Evolutionary conservation across 495 filamentous ascomycete species (phyloP).

Genomic region (Trichoderma orchidacearum): DNA sequence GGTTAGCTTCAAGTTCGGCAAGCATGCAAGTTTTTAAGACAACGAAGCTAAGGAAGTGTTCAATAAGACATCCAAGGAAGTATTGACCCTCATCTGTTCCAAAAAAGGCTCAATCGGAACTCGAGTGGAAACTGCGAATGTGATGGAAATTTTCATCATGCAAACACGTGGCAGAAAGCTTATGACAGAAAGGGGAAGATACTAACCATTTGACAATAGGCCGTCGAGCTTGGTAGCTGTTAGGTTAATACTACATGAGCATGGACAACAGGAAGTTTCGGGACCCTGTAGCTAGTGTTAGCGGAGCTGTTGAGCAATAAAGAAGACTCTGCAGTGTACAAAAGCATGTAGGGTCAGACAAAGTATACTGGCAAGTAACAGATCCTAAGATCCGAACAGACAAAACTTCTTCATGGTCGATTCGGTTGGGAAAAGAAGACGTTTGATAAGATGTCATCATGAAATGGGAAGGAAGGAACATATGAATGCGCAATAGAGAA

Average conservation of each 20-base stretch:
- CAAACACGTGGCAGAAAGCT: constrained; percentile 9
- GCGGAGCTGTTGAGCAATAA: neutral
- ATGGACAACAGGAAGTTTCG: neutral
- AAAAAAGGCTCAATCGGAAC: constrained; percentile 42
- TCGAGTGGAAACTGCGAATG: constrained; percentile 62
- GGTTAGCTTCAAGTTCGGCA: neutral
- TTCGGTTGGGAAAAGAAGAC: constrained; percentile 90
- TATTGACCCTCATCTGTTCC: constrained; percentile 38
- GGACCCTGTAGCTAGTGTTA: neutral
- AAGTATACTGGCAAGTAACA: constrained; percentile 97
- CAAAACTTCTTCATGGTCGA: constrained; percentile 86
- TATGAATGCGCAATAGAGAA: neutral
- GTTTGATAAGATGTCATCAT: constrained; percentile 73
- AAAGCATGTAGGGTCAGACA: constrained; percentile 56
- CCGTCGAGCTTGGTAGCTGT: neutral
- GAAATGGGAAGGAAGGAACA: constrained; percentile 17
- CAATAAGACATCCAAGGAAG: constrained; percentile 58
- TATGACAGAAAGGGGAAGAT: constrained; percentile 1
- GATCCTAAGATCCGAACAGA: constrained; percentile 56
- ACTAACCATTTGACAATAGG: constrained; percentile 11
- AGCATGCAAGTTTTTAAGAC: too few species aligned
- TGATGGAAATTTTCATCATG: constrained; percentile 41
- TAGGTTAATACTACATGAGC: neutral
- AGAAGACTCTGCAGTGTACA: neutral
- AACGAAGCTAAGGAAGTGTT: constrained; percentile 16